Conservation (phyloP, 1,284 basidiomycete species). For the Pholiota adiposa region DNA sequence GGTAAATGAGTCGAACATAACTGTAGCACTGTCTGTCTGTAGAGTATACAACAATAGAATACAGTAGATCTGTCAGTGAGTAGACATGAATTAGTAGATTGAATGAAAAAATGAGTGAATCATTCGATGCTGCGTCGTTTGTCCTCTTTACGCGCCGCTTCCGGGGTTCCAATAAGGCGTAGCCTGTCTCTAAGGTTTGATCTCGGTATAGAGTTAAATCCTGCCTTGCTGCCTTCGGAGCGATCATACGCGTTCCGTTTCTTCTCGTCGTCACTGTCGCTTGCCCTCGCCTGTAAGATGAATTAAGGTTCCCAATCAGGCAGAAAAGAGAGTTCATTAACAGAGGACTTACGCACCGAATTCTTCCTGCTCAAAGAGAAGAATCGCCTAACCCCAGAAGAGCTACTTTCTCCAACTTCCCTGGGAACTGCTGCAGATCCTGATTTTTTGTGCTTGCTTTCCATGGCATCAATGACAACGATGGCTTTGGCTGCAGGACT, state of each 20-base stretch:
- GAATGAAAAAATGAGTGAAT: constrained; percentile 5
- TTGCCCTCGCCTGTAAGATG: constrained; percentile 21
- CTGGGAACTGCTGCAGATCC: constrained; percentile 33
- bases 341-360: constrained; percentile 35
- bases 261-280: constrained; percentile 14
- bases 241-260: constrained; percentile 10
- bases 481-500: constrained; percentile 59
- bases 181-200: constrained; percentile 38
- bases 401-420: constrained; percentile 16
- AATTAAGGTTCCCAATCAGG: constrained; percentile 1
- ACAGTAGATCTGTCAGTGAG: background rate
- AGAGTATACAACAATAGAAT: background rate
- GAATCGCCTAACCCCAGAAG: constrained; percentile 37
- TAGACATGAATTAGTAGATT: background rate
- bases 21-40: background rate
- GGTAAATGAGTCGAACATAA: background rate
- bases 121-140: constrained; percentile 40
- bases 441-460: constrained; percentile 45
- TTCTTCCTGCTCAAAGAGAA: constrained; percentile 44
- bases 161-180: constrained; percentile 36
- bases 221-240: constrained; percentile 15
- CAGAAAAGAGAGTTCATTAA: background rate
- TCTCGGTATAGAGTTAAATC: constrained; percentile 27
- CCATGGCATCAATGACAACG: constrained; percentile 59
- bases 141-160: constrained; percentile 36